Base-by-base conservation (phyloP, 108 stramenopile genomes). In the Skeletonema costatum region DNA sequence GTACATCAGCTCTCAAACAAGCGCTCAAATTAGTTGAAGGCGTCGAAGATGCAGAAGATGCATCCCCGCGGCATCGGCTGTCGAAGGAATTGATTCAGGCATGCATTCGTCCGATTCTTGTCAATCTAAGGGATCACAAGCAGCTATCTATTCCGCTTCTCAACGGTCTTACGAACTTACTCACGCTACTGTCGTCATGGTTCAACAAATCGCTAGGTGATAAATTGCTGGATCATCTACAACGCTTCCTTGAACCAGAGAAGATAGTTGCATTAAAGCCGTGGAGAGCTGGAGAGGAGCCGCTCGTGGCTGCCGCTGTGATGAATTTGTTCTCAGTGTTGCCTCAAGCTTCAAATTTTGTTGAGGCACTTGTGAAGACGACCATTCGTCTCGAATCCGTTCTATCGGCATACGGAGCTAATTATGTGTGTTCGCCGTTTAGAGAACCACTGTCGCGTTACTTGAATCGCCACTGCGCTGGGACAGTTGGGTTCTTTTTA, bases 151-250 rank as follows among this genome's bases (percentile, higher is more conserved):
- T 90, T 12, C 84, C 86, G 16, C 83, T 93, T 13, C 73, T 95
- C 4, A 80, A 90, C 29, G 94, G 92, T 30, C 74, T 95, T 6
- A 84, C 90, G 19, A 80, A 85, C 50, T 80, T 95, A 13, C 73
- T 96, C 29, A 82, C 88, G 2, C 77, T 96, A 13, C 83, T 95
- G 25, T 83, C 90, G n/a, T 81, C 89, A 9, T 93, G 92, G 94
- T 95, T 95, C 72, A 95, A 92, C 74, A 90, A 88, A 53, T 89
- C 92, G 1, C 71, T 95, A 8, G 94, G 94, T 4, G 94, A 95
- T 64, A 95, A 95, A 60, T 44, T 95, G 68, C 72, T 95, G 11
- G 94, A 95, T 70, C 94, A 95, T 68, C 66, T 96, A 21, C 82
- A 90, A 73, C 87, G 90, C 65, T 96, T 92, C 83, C 85, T 85